These are phyloP conservation scores for Ganoderma leucocontextum DNA, from an alignment of 1,284 basidiomycete species.

Conservation along the genomic window DNA sequence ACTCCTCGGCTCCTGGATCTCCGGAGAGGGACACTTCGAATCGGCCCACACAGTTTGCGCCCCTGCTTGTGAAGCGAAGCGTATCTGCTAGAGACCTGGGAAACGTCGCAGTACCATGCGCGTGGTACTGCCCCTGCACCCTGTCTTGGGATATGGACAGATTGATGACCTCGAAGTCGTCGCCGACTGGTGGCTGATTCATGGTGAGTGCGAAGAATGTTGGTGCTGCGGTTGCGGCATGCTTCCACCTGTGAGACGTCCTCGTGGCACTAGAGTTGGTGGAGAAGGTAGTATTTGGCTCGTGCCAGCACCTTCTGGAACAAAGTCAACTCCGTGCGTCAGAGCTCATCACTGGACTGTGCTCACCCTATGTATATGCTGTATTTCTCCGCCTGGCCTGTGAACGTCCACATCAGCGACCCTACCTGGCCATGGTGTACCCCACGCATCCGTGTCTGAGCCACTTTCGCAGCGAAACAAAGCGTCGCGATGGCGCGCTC, in stretches of 20 bases:
- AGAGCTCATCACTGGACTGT: not conserved
- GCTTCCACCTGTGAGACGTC: not conserved
- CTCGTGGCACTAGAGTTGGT: not conserved
- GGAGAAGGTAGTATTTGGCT: not conserved
- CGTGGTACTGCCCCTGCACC: constrained; percentile 10
- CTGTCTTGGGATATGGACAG: not conserved
- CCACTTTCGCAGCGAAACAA: no score
- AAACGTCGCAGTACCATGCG: constrained; percentile 34
- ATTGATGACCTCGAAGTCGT: constrained; percentile 1
- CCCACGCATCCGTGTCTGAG: no score
- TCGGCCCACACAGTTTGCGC: constrained; percentile 36
- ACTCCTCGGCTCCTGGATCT: constrained; percentile 24
- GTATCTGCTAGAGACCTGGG: constrained; percentile 32
- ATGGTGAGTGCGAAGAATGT: not conserved
- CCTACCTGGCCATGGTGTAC: no score
- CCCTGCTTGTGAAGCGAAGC: constrained; percentile 38
- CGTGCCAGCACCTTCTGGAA: constrained; percentile 3
- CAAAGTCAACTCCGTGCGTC: constrained; percentile 1
- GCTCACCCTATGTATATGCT: not conserved
- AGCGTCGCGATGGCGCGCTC: not conserved
- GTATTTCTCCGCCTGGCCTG: not conserved
- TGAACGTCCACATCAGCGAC: not conserved
- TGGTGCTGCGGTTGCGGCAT: not conserved
- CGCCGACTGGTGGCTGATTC: not conserved
- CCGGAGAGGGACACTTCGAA: constrained; percentile 34